phyloP scores from a whole-genome alignment of 1,284 basidiomycete genomes.

The Ustilago bromivora region DNA sequence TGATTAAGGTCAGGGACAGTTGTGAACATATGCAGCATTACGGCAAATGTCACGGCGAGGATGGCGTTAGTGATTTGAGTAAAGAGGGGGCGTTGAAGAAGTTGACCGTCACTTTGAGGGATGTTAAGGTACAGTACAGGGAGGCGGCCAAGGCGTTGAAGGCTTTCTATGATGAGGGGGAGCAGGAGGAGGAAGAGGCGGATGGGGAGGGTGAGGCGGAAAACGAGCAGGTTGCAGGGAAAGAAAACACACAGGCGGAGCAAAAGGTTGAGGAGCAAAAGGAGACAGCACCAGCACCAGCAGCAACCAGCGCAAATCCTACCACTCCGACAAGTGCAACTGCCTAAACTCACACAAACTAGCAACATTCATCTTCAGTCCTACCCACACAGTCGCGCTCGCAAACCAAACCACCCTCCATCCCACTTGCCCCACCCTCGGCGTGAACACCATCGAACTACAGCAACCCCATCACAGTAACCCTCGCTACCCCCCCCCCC shows the following conservation, averaged over 20 bases:
- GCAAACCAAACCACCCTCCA: background rate
- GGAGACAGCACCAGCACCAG: background rate
- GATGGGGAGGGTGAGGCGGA: slow-evolving; percentile 8
- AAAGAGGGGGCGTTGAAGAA: slow-evolving; percentile 54
- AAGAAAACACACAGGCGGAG: slow-evolving; percentile 72
- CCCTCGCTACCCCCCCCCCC: too few relatives aligned
- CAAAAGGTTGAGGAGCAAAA: slow-evolving; percentile 67
- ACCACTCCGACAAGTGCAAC: background rate
- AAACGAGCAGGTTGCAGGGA: slow-evolving; percentile 65
- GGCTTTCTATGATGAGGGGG: slow-evolving; percentile 70
- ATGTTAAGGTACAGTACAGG: slow-evolving; percentile 61
- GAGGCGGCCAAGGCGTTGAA: slow-evolving; percentile 67
- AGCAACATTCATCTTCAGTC: too few relatives aligned
- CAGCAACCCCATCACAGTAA: too few relatives aligned
- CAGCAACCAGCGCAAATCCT: background rate
- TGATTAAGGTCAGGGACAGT: slow-evolving; percentile 80
- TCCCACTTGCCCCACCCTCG: background rate
- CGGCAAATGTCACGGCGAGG: slow-evolving; percentile 73
- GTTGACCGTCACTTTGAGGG: slow-evolving; percentile 47
- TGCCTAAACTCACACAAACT: too few relatives aligned
- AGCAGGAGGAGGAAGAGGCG: slow-evolving; percentile 69
- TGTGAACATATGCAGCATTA: slow-evolving; percentile 90
- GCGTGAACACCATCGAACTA: too few relatives aligned
- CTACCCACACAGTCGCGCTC: background rate
- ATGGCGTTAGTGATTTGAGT: slow-evolving; percentile 54